A percentile compares a stretch with the other conserved stretches of the same genome.
Evolutionary conservation across 2,329 filamentous ascomycete genomes (phyloP).

Genomic region (Penicillium sp.): DNA sequence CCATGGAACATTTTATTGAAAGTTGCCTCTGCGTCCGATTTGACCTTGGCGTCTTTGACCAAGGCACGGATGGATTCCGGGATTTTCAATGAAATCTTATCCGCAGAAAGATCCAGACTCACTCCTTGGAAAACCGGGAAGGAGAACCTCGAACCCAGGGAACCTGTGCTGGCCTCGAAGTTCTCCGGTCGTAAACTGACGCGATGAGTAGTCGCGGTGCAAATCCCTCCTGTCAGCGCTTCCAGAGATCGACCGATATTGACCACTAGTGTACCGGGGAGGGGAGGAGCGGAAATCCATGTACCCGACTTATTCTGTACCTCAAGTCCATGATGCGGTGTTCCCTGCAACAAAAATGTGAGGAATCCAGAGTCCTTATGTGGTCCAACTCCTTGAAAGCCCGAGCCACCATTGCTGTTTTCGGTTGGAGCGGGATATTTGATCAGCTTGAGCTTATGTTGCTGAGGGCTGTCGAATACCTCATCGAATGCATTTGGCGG

Average conservation of each 20-base stretch:
- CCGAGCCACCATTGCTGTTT: constrained; percentile 19
- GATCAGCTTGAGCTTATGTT: constrained; percentile 41
- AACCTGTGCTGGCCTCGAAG: constrained; percentile 26
- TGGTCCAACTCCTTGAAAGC: constrained; percentile 45
- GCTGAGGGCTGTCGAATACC: constrained; percentile 36
- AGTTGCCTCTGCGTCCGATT: constrained; percentile 39
- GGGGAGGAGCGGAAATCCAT: constrained; percentile 49
- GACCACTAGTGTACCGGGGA: constrained; percentile 50
- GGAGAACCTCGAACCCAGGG: constrained; percentile 35
- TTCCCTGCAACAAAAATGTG: constrained; percentile 51
- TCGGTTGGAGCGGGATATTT: constrained; percentile 46
- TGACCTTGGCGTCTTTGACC: constrained; percentile 33
- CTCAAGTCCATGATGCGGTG: constrained; percentile 47
- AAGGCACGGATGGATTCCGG: constrained; percentile 33
- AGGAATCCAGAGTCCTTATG: constrained; percentile 55
- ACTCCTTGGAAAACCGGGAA: constrained; percentile 41
- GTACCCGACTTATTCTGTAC: constrained; percentile 50
- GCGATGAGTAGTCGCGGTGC: constrained; percentile 39
- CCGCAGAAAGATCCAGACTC: constrained; percentile 33
- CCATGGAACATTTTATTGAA: constrained; percentile 36
- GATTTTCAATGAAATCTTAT: constrained; percentile 31
- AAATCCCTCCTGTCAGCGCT: constrained; percentile 37
- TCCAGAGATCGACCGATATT: constrained; percentile 48
- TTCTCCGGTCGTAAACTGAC: constrained; percentile 32
- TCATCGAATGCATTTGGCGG: constrained; percentile 29